Evolutionary conservation across 2,329 filamentous ascomycete species (phyloP).

Genomic region (Microsporum audouinii): DNA sequence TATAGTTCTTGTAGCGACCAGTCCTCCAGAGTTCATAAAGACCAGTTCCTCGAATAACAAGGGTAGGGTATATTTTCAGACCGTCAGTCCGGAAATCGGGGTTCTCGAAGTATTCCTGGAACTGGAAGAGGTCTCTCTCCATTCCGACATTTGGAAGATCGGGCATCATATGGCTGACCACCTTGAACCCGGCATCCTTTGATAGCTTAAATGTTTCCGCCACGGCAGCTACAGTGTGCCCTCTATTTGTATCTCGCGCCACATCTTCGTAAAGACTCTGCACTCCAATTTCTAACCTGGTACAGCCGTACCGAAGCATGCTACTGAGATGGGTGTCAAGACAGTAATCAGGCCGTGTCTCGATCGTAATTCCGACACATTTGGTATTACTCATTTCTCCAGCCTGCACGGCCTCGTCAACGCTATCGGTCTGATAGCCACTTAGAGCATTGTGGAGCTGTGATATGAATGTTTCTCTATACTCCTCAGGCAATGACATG

Average conservation of each 20-base stretch:
- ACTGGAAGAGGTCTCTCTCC: slow-evolving; percentile 94
- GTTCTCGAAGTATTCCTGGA: slow-evolving; percentile 95
- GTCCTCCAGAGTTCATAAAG: slow-evolving; percentile 97
- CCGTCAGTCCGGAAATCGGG: slow-evolving; percentile 93
- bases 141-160: slow-evolving; percentile 96
- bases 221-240: slow-evolving; percentile 88
- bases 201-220: slow-evolving; percentile 94
- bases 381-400: slow-evolving; percentile 96
- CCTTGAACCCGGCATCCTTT: slow-evolving; percentile 97
- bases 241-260: slow-evolving; percentile 92
- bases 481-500: slow-evolving; percentile 85
- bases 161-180: slow-evolving; percentile 99
- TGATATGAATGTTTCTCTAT: slow-evolving; percentile 85
- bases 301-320: slow-evolving; percentile 98
- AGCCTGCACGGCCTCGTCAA: slow-evolving; percentile 88
- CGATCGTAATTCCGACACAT: slow-evolving; percentile 96
- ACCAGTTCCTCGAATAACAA: slow-evolving; percentile 92
- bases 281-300: slow-evolving; percentile 83
- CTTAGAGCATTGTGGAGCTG: slow-evolving; percentile 95
- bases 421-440: slow-evolving; percentile 85
- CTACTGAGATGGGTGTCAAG: slow-evolving; percentile 86
- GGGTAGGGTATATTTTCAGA: slow-evolving; percentile 92
- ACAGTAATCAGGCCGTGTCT: slow-evolving; percentile 94
- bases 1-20: slow-evolving; percentile 96
- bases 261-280: slow-evolving; percentile 97